Evolutionary conservation across 2,329 filamentous ascomycete genomes (phyloP).

Genomic region (Nemania diffusa): DNA sequence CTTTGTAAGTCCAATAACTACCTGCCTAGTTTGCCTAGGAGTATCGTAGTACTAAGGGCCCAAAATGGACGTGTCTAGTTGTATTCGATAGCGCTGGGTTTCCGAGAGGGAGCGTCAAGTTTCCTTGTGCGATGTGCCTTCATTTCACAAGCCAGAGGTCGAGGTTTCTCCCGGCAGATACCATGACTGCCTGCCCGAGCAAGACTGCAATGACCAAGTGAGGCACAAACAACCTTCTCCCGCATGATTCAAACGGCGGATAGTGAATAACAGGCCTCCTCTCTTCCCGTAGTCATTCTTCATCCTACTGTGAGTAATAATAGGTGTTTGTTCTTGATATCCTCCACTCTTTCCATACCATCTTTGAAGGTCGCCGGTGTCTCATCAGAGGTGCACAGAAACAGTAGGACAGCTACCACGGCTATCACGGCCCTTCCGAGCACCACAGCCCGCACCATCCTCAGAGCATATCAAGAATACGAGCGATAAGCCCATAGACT

Average conservation of each 20-base stretch:
- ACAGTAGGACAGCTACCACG: background rate
- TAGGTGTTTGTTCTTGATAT: background rate
- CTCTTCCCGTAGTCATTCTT: background rate
- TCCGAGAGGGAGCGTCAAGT: conserved; percentile 5
- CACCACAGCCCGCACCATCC: background rate
- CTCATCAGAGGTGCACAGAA: background rate
- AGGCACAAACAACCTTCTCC: conserved; percentile 1
- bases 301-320: background rate
- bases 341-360: background rate
- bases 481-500: background rate
- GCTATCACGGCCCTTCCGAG: background rate
- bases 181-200: background rate
- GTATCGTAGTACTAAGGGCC: conserved; percentile 5
- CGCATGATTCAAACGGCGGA: background rate
- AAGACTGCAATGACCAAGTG: background rate
- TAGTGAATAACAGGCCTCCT: background rate
- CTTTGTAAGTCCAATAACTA: background rate
- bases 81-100: background rate
- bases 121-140: background rate
- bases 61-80: background rate
- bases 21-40: background rate
- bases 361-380: background rate
- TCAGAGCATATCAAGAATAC: background rate
- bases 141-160: background rate
- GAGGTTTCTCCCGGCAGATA: background rate